Base-by-base conservation (phyloP, 164 flowering plant species). In the Euptelea pleiosperma region DNA sequence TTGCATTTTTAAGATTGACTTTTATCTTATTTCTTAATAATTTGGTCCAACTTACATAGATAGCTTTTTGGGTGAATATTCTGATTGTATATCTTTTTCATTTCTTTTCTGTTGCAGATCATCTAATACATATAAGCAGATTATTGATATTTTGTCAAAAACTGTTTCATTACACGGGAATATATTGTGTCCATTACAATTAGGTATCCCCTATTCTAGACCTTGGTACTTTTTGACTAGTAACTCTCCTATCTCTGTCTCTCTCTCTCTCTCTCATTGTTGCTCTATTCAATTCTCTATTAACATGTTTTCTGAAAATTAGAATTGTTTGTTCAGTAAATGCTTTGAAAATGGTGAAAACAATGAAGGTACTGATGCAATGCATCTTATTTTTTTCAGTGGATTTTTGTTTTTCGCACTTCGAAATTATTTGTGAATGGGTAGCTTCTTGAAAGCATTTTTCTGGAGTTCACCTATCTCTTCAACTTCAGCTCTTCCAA, bases 141-240 rank as follows among this genome's bases (percentile, higher is more conserved):
- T 93, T 97, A 62, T 82, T 33, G 81, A 82, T 24, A 77, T 78
- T 54, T 74, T 93, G 70, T 74, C 49, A 6, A 70, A 71, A 52
- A 68, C 75, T 45, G 77, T 67, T 93, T 78, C 67, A 71, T 77
- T 14, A 74, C 77, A 8, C 96, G 88, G 57, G 97, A 93, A 58
- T 93, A 78, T 63, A 85, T 90, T 93, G 72, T 87, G 85, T 55
- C 99, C 97, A 11, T 57, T 90, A 55, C 99, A 93, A 62, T 93
- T 90, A 70, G 89, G 92, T 12, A 76, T 93, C 58, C 99, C 99
- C 30, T 93, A 93, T 78, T 93, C 99, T 39, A 77, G 99, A 62
- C 99, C 99, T 40, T 89, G 99, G 7, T 93, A 93, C 71, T 93
- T 88, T n/a, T 77, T 88, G 97, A 75, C 65, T 93, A 92, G 99